Conservation (phyloP, 2,329 filamentous ascomycete genomes). For the Parafenestella ontariensis region DNA sequence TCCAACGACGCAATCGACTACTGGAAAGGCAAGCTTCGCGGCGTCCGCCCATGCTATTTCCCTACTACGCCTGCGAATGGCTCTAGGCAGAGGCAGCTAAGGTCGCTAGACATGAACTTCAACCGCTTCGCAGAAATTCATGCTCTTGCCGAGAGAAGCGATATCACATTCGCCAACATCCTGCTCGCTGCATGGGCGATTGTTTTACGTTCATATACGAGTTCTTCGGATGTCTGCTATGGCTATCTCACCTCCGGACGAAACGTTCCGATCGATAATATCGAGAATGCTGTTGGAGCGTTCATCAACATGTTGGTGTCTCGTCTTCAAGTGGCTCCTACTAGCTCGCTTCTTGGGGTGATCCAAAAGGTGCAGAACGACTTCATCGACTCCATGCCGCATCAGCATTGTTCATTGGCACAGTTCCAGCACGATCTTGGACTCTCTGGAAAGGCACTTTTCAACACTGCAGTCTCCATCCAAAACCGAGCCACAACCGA, state of each 20-base stretch:
- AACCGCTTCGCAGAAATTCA: slow-evolving; percentile 39
- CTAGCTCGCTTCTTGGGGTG: slow-evolving; percentile 26
- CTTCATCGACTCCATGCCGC: slow-evolving; percentile 40
- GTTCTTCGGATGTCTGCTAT: slow-evolving; percentile 43
- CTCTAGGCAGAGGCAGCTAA: slow-evolving; percentile 32
- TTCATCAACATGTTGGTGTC: slow-evolving; percentile 53
- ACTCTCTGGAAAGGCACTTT: slow-evolving; percentile 47
- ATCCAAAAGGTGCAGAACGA: slow-evolving; percentile 38
- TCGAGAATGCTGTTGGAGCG: slow-evolving; percentile 56
- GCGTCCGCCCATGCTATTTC: slow-evolving; percentile 44
- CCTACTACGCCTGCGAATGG: slow-evolving; percentile 31
- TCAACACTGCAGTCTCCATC: slow-evolving; percentile 56
- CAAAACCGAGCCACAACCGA: slow-evolving; percentile 32
- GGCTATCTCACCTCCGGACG: slow-evolving; percentile 48
- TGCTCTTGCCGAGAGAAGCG: slow-evolving; percentile 31
- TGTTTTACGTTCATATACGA: slow-evolving; percentile 39
- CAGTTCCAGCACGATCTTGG: slow-evolving; percentile 57
- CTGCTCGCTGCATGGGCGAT: slow-evolving; percentile 43
- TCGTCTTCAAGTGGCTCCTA: slow-evolving; percentile 23
- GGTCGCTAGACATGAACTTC: slow-evolving; percentile 40
- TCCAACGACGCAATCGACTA: slow-evolving; percentile 31
- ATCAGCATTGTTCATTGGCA: slow-evolving; percentile 48
- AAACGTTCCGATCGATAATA: slow-evolving; percentile 54
- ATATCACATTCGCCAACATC: slow-evolving; percentile 43
- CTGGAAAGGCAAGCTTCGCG: slow-evolving; percentile 42